Conservation (phyloP, 1,284 basidiomycete genomes). For the Irpex sp. region DNA sequence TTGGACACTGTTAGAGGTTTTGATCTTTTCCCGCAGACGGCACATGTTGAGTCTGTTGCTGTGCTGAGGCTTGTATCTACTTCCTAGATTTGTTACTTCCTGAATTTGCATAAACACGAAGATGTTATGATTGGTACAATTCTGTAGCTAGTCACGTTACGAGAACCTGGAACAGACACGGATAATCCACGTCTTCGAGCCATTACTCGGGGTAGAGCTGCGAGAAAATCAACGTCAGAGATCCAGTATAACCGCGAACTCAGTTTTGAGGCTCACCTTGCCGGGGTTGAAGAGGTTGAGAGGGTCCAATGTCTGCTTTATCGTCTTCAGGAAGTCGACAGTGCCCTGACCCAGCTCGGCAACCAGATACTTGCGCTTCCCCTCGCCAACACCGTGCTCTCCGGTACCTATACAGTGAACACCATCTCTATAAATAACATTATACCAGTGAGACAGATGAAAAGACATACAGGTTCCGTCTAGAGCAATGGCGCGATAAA, state of each 20-base stretch:
- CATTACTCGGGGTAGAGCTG: conserved; percentile 15
- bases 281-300: conserved; percentile 82
- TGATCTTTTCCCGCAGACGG: conserved; percentile 93
- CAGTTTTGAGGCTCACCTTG: conserved; percentile 46
- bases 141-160: too few relatives aligned
- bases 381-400: conserved; percentile 86
- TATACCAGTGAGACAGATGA: not conserved
- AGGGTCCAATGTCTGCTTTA: conserved; percentile 79
- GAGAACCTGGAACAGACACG: not conserved
- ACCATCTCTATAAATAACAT: not conserved
- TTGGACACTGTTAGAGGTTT: conserved; percentile 83
- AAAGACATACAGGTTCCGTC: conserved; percentile 68
- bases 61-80: conserved; percentile 46
- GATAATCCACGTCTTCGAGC: not conserved
- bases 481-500: conserved; percentile 66
- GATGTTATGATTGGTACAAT: too few relatives aligned
- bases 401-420: conserved; percentile 53
- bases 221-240: not conserved
- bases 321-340: conserved; percentile 78
- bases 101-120: too few relatives aligned
- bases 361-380: conserved; percentile 72
- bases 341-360: conserved; percentile 82
- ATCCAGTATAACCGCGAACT: too few relatives aligned
- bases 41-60: conserved; percentile 83
- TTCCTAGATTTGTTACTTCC: not conserved